Conservation (phyloP, 2,329 filamentous ascomycete species). For the Apiospora arundinis region DNA sequence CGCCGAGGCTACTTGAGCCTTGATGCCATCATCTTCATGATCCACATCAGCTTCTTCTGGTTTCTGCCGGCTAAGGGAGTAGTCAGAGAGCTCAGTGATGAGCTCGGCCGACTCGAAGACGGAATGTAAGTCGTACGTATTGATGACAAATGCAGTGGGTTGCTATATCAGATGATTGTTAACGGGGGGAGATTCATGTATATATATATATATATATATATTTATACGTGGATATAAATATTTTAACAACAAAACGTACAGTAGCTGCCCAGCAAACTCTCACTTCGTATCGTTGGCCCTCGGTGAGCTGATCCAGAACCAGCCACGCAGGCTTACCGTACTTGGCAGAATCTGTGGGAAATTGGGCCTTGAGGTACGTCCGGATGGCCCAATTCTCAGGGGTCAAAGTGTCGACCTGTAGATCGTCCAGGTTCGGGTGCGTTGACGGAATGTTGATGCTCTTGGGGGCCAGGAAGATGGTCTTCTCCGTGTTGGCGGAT, state of each 20-base stretch:
- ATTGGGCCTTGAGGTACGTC: conserved; percentile 69
- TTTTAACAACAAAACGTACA: conserved; percentile 57
- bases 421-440: conserved; percentile 62
- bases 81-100: conserved; percentile 68
- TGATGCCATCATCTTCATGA: conserved; percentile 21
- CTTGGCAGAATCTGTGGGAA: conserved; percentile 61
- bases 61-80: conserved; percentile 58
- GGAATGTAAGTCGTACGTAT: conserved; percentile 65
- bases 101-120: conserved; percentile 69
- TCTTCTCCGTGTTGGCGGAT: conserved; percentile 86
- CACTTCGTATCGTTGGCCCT: conserved; percentile 83
- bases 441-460: conserved; percentile 60
- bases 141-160: conserved; percentile 80
- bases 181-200: neutral
- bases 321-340: conserved; percentile 77
- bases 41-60: conserved; percentile 29
- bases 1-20: conserved; percentile 23
- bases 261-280: conserved; percentile 93
- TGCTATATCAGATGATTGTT: conserved; percentile 49
- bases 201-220: conserved; percentile 15
- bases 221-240: neutral
- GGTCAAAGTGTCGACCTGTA: conserved; percentile 70
- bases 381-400: conserved; percentile 62
- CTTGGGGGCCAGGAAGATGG: conserved; percentile 80
- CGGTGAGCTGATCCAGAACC: conserved; percentile 72